Conservation (phyloP, 2,329 filamentous ascomycete genomes). For the Neonectria coccinea region DNA sequence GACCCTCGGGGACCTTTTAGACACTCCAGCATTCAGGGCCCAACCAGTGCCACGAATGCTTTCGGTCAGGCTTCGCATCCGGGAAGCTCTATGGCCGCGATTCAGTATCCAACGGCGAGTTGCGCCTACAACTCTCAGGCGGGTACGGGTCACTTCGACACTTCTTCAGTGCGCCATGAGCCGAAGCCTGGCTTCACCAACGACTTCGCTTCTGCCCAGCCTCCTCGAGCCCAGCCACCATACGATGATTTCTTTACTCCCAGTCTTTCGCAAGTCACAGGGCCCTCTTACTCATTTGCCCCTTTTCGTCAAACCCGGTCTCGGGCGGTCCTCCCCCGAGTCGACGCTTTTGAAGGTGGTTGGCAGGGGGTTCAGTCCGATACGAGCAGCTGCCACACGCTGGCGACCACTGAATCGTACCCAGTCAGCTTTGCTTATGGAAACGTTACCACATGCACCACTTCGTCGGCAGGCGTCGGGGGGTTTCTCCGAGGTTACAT, state of each 20-base stretch:
- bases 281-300: neutral
- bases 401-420: neutral
- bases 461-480: neutral
- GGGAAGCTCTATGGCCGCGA: constrained; percentile 7
- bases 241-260: neutral
- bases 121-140: neutral
- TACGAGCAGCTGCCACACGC: neutral
- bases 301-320: neutral
- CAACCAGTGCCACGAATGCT: constrained; percentile 19
- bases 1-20: constrained; percentile 36
- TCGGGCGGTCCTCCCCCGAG: neutral
- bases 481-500: neutral
- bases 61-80: constrained; percentile 17
- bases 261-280: neutral
- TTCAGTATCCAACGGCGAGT: constrained; percentile 9
- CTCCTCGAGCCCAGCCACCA: neutral
- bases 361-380: neutral
- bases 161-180: neutral
- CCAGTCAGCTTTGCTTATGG: constrained; percentile 1
- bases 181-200: neutral
- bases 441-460: neutral
- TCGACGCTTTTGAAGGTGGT: neutral
- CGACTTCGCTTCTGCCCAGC: constrained; percentile 8
- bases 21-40: constrained; percentile 5
- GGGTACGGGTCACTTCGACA: neutral